phyloP scores from a whole-genome alignment of 768 basidiomycete species.

The Candolleomyces efflorescens region DNA sequence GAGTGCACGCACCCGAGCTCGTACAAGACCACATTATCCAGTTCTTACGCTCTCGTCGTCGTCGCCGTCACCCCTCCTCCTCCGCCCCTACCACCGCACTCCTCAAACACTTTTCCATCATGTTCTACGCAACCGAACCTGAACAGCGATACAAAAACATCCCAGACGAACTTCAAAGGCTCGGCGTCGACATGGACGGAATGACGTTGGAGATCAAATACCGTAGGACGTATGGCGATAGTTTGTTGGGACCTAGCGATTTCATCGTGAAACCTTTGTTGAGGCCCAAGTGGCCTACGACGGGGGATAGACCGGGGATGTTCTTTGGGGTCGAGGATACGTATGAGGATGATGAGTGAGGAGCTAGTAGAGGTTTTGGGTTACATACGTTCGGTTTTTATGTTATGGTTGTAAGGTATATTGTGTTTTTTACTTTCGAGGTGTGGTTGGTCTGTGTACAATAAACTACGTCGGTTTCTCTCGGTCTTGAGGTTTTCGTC shows the following conservation, averaged over 20 bases:
- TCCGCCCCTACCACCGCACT: background rate
- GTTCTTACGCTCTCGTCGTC: background rate
- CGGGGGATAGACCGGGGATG: background rate
- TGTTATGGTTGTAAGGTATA: no score
- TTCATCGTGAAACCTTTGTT: background rate
- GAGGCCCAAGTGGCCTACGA: background rate
- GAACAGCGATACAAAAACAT: background rate
- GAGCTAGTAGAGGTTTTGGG: no score
- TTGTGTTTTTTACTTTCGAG: no score
- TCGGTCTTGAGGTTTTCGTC: no score
- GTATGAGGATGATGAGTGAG: background rate
- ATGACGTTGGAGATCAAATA: background rate
- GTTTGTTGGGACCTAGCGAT: background rate
- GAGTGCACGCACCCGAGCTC: background rate
- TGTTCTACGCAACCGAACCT: background rate
- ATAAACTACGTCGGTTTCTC: no score
- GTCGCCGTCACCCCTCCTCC: background rate
- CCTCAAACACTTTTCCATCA: background rate
- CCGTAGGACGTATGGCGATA: background rate
- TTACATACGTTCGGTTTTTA: background rate
- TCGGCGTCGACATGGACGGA: background rate
- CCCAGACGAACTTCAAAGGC: background rate
- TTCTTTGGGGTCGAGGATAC: background rate
- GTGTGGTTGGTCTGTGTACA: no score
- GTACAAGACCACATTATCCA: background rate